Conservation (phyloP, 2,329 filamentous ascomycete species). For the Lizonia empirigonia region DNA sequence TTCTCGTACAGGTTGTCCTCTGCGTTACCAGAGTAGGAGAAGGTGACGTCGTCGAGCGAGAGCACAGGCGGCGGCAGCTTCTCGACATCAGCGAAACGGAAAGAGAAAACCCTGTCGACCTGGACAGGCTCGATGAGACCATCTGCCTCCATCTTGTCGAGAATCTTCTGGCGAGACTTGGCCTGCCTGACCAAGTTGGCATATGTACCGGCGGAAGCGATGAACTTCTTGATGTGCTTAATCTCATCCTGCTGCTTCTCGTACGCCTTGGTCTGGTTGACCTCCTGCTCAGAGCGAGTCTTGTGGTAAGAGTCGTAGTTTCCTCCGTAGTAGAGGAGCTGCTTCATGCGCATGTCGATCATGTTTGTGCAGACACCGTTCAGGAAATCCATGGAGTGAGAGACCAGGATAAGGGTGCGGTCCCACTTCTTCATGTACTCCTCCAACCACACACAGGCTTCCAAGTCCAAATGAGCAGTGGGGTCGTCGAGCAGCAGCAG, state of each 20-base stretch:
- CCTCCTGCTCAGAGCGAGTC: constrained; percentile 91
- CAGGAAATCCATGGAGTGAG: constrained; percentile 97
- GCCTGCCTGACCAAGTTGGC: constrained; percentile 99
- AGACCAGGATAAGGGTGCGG: constrained; percentile 92
- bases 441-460: constrained; percentile 99
- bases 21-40: constrained; percentile 90
- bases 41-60: constrained; percentile 95
- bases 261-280: constrained; percentile 99
- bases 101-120: constrained; percentile 88
- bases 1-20: constrained; percentile 95
- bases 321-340: constrained; percentile 97
- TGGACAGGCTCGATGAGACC: constrained; percentile 94
- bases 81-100: constrained; percentile 98
- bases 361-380: constrained; percentile 98
- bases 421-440: constrained; percentile 99
- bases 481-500: constrained; percentile 96
- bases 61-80: constrained; percentile 98
- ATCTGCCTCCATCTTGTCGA: constrained; percentile 99
- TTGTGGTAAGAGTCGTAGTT: constrained; percentile 98
- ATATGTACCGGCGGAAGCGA: constrained; percentile 98
- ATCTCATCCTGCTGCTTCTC: constrained; percentile 99
- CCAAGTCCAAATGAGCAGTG: constrained; percentile 97
- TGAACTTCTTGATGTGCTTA: constrained; percentile 99
- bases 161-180: constrained; percentile 99
- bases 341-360: constrained; percentile 94